Evolutionary conservation across 2,329 filamentous ascomycete species (phyloP), one percentile per base, ranked within the genome.

Genomic region (Thelonectria rubi): DNA sequence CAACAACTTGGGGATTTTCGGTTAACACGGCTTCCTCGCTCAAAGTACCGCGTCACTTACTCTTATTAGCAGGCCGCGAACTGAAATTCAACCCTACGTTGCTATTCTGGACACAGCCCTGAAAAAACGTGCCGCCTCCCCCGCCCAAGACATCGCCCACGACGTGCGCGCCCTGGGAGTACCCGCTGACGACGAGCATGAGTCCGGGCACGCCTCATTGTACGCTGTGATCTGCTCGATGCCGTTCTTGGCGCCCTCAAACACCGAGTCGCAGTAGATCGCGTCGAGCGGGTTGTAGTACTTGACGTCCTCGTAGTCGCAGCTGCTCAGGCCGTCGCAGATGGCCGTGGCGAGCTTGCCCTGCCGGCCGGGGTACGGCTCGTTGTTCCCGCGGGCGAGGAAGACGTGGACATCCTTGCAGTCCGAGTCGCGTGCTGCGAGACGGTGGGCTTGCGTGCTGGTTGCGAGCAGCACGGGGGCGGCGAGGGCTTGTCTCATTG

Each of bases 141-240:
- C 74, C 73, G 43, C 73, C 74, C 6, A 78, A 64, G 24, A 79
- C 70, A 60, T 78, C 77, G 21, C 45, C 76, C 72, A 77, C 64
- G 12, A 81, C 72, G 2, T 79, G 77, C 2, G 71, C 75, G 48
- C 79, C 79, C 60, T 81, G 76, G 2, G 76, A 78, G 64, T 79
- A 81, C 0, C 79, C 79, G 60, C 75, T 77, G 30, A 81, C 53
- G 7, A 81, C 77, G 12, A 81, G 73, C 61, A 75, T 78, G 77
- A 62, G 39, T 78, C 63, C 15, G 79, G 79, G 58, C 79, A 82
- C 15, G 70, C 69, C 64, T 75, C 67, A 65, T 74, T 74, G 65
- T 81, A 81, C 0, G 72, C 74, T 7, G 71, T 73, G 62, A 82
- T 78, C 66, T 81, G 77, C 14, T 59, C 51, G 26, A 74, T 62